phyloP scores from a whole-genome alignment of 1,284 basidiomycete species.

The Ganoderma meredithae region DNA sequence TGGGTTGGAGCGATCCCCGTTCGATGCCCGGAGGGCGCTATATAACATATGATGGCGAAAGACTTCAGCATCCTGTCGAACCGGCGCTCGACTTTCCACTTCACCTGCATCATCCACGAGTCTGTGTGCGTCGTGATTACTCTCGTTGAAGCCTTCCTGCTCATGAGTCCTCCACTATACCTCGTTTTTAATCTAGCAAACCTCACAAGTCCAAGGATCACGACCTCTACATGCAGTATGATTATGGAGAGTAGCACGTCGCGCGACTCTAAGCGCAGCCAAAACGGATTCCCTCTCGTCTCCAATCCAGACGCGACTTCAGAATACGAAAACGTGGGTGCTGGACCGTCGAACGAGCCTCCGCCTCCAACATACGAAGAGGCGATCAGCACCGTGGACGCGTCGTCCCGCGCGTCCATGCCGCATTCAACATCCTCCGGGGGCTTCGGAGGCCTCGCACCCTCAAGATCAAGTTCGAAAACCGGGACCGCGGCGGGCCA shows the following conservation, averaged over 20 bases:
- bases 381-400: background rate
- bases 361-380: constrained; percentile 11
- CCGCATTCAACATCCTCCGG: background rate
- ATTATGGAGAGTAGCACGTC: background rate
- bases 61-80: background rate
- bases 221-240: background rate
- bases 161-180: too few species aligned
- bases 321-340: too few species aligned
- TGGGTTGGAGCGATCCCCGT: background rate
- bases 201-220: background rate
- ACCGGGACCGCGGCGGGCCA: background rate
- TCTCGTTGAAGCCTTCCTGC: background rate
- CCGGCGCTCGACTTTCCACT: too few species aligned
- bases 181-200: background rate
- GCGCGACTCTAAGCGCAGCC: background rate
- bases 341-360: background rate
- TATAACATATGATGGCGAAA: background rate
- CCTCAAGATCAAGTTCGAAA: background rate
- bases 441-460: background rate
- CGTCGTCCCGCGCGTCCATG: background rate
- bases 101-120: too few species aligned
- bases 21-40: too few species aligned
- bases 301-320: background rate
- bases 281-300: background rate
- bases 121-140: background rate